Evolutionary conservation across 2,329 filamentous ascomycete genomes (phyloP).

Genomic region (Cladophialophora carrionii): DNA sequence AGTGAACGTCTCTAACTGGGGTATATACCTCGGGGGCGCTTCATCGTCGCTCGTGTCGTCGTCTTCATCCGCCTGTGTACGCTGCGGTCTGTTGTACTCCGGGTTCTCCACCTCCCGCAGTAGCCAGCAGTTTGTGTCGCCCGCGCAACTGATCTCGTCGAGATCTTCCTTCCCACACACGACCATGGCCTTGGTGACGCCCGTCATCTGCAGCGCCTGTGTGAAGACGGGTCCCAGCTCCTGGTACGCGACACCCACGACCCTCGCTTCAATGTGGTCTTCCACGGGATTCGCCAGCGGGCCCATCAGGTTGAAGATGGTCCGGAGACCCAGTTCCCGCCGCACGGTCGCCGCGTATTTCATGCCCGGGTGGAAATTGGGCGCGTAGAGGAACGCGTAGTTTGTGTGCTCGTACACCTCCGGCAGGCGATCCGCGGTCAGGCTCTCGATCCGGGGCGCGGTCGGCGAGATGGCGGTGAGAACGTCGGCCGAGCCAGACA

Average conservation of each 20-base stretch:
- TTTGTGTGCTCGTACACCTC: constrained; percentile 77
- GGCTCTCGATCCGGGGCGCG: constrained; percentile 72
- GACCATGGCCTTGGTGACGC: constrained; percentile 80
- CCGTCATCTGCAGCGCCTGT: constrained; percentile 75
- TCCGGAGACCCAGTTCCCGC: constrained; percentile 87
- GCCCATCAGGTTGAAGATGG: constrained; percentile 95
- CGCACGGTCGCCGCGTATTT: constrained; percentile 83
- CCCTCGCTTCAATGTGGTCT: constrained; percentile 78
- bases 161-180: constrained; percentile 94
- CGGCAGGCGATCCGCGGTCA: constrained; percentile 71
- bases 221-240: constrained; percentile 88
- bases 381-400: constrained; percentile 94
- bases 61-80: constrained; percentile 49
- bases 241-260: constrained; percentile 88
- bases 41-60: constrained; percentile 52
- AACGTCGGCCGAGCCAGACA: constrained; percentile 92
- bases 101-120: constrained; percentile 60
- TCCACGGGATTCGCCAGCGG: constrained; percentile 91
- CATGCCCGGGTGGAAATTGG: constrained; percentile 96
- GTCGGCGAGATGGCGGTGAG: constrained; percentile 73
- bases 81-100: constrained; percentile 43
- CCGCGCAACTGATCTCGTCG: constrained; percentile 92
- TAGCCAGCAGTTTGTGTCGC: constrained; percentile 86
- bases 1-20: constrained; percentile 73
- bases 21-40: constrained; percentile 47